Conservation (phyloP, 305 asterid genomes). For the Solanum aculeatissimum region DNA sequence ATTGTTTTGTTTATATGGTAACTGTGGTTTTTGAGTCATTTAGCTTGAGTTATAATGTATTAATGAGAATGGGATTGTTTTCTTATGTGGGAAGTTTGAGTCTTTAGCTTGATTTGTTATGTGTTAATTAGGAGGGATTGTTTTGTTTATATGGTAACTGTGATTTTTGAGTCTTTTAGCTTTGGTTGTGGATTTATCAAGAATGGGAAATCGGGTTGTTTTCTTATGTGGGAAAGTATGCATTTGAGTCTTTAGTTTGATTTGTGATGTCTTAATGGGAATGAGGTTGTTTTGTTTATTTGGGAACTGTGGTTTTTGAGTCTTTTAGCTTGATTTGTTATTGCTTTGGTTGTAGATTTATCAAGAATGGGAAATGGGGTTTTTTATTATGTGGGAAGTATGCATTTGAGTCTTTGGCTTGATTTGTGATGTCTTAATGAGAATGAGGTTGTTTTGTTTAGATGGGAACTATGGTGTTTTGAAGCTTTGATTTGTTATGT, state of each 20-base stretch:
- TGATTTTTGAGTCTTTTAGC: not conserved
- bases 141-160: not conserved
- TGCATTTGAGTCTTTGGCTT: not conserved
- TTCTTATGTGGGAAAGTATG: not conserved
- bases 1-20: not conserved
- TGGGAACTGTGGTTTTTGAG: not conserved
- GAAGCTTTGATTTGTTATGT: not conserved
- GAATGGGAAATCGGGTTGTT: not conserved
- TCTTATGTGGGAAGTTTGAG: not conserved
- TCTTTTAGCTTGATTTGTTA: not conserved
- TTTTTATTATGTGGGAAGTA: too few species aligned
- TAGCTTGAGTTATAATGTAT: not conserved
- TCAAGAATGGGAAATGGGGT: not conserved
- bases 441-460: not conserved
- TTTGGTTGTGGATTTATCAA: not conserved
- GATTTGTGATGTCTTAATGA: not conserved
- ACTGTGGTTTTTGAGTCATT: not conserved
- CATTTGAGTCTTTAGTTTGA: not conserved
- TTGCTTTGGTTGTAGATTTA: constrained; percentile 23
- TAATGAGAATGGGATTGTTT: not conserved
- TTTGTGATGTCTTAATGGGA: not conserved
- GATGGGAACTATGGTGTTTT: not conserved
- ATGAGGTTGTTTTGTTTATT: not conserved
- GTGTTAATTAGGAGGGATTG: not conserved
- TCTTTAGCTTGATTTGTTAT: not conserved